Percentiles rank a stretch among this genome's conserved stretches.
These are phyloP conservation scores for Phytophthora palmivora DNA, from an alignment of 352 stramenopile genomes.

Conservation along the genomic window DNA sequence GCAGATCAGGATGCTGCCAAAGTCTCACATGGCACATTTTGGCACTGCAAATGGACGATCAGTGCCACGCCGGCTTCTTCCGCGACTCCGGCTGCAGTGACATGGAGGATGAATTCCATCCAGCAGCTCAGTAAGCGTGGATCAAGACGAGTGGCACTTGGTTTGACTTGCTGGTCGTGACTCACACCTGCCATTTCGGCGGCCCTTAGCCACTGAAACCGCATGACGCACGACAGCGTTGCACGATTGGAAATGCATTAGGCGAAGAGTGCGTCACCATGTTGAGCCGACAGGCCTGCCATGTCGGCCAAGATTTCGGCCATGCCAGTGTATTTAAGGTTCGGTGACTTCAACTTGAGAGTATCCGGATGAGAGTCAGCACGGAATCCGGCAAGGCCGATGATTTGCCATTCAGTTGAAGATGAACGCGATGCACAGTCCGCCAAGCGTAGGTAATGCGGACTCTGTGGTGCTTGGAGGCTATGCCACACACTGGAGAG, in stretches of 20 bases:
- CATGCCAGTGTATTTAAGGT: neutral
- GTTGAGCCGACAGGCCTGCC: conserved; percentile 11
- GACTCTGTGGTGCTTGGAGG: conserved; percentile 16
- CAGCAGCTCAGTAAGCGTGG: conserved; percentile 8
- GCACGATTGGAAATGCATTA: conserved; percentile 5
- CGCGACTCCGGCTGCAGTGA: neutral
- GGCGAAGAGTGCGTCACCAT: conserved; percentile 12
- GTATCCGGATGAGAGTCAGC: conserved; percentile 38
- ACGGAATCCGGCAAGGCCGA: neutral
- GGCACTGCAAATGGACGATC: conserved; percentile 15
- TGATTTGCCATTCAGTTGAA: conserved; percentile 26
- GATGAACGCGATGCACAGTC: conserved; percentile 17
- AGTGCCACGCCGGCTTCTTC: conserved; percentile 27
- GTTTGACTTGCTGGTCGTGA: conserved; percentile 1
- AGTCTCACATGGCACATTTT: conserved; percentile 13
- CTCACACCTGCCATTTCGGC: neutral
- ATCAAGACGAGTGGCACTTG: neutral
- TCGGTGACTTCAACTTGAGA: conserved; percentile 30
- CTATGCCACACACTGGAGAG: neutral
- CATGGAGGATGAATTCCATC: conserved; percentile 21
- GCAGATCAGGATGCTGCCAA: conserved; percentile 2
- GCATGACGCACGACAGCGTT: conserved; percentile 4
- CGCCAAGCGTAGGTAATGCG: conserved; percentile 18
- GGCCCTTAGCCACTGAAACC: conserved; percentile 12
- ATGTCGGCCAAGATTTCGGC: conserved; percentile 1